These are phyloP conservation scores for Mortierella claussenii DNA, from an alignment of 192 early-diverging fungal genomes.

Conservation along the genomic window DNA sequence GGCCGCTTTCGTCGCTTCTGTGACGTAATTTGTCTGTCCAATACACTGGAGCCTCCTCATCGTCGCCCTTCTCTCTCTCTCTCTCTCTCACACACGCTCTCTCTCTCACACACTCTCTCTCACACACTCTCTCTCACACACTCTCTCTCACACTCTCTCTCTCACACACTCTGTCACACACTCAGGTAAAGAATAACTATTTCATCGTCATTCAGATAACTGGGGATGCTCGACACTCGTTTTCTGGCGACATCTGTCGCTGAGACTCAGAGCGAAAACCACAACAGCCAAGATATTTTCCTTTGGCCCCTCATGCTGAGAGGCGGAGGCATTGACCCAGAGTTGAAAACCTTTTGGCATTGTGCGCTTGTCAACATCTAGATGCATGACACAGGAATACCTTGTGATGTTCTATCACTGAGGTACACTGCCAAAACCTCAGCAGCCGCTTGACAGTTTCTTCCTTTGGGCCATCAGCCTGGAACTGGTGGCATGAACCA, in stretches of 20 bases:
- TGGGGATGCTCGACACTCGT: not conserved
- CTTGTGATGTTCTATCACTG: slow-evolving; percentile 19
- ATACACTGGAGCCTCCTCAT: no score
- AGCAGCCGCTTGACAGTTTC: slow-evolving; percentile 14
- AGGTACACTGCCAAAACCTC: slow-evolving; percentile 14
- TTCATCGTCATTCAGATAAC: not conserved
- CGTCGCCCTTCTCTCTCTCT: no score
- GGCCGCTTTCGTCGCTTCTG: no score
- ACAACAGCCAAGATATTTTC: no score
- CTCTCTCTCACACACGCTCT: no score
- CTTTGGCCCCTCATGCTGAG: not conserved
- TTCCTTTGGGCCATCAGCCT: slow-evolving; percentile 7
- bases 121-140: no score
- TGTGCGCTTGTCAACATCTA: slow-evolving; percentile 9
- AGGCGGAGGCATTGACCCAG: slow-evolving; percentile 1
- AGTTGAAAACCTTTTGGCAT: slow-evolving; percentile 14
- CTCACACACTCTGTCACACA: no score
- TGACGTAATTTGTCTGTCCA: no score
- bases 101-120: no score
- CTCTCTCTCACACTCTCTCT: no score
- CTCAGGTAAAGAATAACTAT: not conserved
- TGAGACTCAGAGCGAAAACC: slow-evolving; percentile 7
- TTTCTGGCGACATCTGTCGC: not conserved
- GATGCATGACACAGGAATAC: slow-evolving; percentile 15
- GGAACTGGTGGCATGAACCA: slow-evolving; percentile 12